Base-by-base conservation (phyloP, 352 stramenopile species). In the Globisporangium viniferum region DNA sequence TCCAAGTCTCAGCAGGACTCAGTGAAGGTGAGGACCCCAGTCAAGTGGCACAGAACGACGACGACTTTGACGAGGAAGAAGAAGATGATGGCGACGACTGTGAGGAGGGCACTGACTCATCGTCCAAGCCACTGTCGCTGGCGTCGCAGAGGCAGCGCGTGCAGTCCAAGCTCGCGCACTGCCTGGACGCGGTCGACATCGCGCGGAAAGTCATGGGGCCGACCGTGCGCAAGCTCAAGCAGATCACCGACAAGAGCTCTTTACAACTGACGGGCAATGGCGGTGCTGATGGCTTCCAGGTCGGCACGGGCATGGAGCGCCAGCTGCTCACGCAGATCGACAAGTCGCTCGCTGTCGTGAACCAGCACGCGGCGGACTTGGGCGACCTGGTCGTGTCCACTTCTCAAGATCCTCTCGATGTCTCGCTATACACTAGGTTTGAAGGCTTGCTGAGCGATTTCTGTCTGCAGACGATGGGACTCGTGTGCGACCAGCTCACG, bases 371-470 rank as follows among this genome's bases (percentile, higher is more conserved):
- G 12, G 65, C 73, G 57, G 64, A 72, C 1, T 15, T 80, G 8
- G 33, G 63, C 54, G 53, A 53, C 15, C 22, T 58, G 36, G 36
- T 69, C 24, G 48, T 53, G 46, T 39, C 31, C 39, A 29, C 24
- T 46, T 33, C 41, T 49, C 41, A 6, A 48, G 10, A 9, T 8
- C 33, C 36, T 15, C 36, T 35, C 33, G 20, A 2, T n/a, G 56
- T 20, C 35, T 59, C 44, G 10, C 49, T 73, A 15, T 81, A 75
- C 48, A 73, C 76, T 15, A 57, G 64, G 5, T 68, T 90, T 46
- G 83, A 91, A 54, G 57, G 69, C 0, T 67, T 89, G 29, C 22
- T 90, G n/a, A 80, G 75, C 3, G 78, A 79, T 8, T 91, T 89
- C 59, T 87, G 79, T 56, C 49, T 91, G 46, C 78, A 91, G 33